Evolutionary conservation across 805 yeast species (phyloP), one percentile per base, ranked within the genome.

Genomic region (Metschnikowia baotianmanensis): DNA sequence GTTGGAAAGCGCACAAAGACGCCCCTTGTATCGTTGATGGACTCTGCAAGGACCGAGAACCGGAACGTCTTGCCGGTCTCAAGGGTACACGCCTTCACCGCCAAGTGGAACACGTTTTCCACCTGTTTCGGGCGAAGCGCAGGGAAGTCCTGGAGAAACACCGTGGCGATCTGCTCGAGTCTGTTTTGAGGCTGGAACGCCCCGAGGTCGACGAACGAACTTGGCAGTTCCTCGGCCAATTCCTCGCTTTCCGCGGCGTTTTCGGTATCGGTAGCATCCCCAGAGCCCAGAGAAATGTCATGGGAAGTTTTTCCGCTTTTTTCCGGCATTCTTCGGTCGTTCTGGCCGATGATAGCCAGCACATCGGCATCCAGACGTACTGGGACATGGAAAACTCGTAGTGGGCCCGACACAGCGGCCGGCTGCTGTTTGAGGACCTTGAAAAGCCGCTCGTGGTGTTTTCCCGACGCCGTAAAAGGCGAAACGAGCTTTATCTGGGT

Each of bases 71-170:
- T 42, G 21, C 40, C 31, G 12, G 17, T n/a, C 2, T 28, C 25
- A 11, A 19, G 37, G 34, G 19, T 44, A 30, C 37, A 43, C 33
- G 31, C n/a, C 44, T 23, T 30, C 2, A 58, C 31, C 2, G 65
- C 36, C 4, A 42, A 42, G 17, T 47, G 43, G 19, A 73, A 47
- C 0, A 71, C 42, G 35, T 57, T 62, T 42, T 71, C 76, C 17
- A 69, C 51, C 1, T 59, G 51, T 1, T 44, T 40, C 29, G 52
- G 51, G 23, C 55, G 50, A 4, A 70, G 44, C 11, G 56, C 58
- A 6, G 67, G 69, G 38, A 73, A 61, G 28, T 63, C 63, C 18
- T 56, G 52, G 10, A 72, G 45, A 5, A 61, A 50, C 2, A 69
- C 52, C 4, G 65, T 60, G 34, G 55, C 48, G 5, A 69, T 39